These are phyloP conservation scores for Lecanicillium sp. DNA, from an alignment of 2,329 filamentous ascomycete genomes.

Conservation along the genomic window DNA sequence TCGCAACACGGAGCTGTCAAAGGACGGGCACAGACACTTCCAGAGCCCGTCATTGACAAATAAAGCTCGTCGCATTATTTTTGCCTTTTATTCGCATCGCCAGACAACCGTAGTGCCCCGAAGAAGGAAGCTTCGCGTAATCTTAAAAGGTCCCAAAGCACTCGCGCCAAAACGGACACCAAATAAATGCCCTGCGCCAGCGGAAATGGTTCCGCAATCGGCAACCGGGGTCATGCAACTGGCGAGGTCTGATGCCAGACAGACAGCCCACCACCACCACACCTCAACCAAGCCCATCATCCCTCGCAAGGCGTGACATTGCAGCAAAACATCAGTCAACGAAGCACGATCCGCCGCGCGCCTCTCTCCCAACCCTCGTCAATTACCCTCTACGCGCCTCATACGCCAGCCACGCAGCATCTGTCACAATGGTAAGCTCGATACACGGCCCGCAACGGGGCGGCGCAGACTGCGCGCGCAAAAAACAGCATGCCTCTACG, in stretches of 20 bases:
- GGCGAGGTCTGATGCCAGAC: conserved; percentile 14
- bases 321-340: not conserved
- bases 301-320: no score
- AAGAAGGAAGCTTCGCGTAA: no score
- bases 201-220: conserved; percentile 5
- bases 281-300: not conserved
- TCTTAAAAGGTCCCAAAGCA: no score
- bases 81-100: not conserved
- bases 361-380: not conserved
- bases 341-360: not conserved
- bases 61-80: conserved; percentile 20
- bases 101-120: no score
- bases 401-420: not conserved
- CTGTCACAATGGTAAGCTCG: no score
- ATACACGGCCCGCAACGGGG: not conserved
- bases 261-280: not conserved
- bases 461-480: not conserved
- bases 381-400: not conserved
- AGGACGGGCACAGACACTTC: conserved; percentile 53
- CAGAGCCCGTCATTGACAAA: conserved; percentile 50
- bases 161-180: no score
- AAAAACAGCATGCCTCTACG: not conserved
- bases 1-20: conserved; percentile 26
- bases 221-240: conserved; percentile 20
- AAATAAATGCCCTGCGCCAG: not conserved